Evolutionary conservation across 129 eudicot species (phyloP), one percentile per base, ranked within the genome.

Genomic region (Flaveria ramosissima): DNA sequence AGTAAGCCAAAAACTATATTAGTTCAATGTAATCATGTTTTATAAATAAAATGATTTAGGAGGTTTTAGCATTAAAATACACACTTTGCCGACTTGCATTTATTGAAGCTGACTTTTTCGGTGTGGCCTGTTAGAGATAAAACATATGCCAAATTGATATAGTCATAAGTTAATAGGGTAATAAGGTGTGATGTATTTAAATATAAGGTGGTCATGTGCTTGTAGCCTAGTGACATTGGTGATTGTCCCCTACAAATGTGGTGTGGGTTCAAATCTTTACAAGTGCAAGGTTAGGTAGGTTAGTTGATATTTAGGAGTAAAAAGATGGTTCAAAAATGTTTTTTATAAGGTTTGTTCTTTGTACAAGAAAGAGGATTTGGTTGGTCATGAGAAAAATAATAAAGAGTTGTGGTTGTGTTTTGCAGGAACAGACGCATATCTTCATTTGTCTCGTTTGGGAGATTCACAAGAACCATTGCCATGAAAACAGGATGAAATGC

Each of bases 341-440:
- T 0, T 43, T 1, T 8, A 43, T 43, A 0, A 43, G 47, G 12
- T 43, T 0, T 8, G 12, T 9, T 8, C 39, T 32, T 43, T 10
- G 12, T 43, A 50, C 19, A 4, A 13, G 19, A 12, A 12, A 12
- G 47, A 9, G 12, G 9, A 7, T 43, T 8, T 43, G 10, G 47
- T 9, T 43, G 47, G 47, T 43, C 39, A 32, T 43, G 7, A 43
- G 12, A 43, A 43, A 43, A 2, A 47, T 47, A 47, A 47, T 47
- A 47, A 13, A 11, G 59, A 52, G 23, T 60, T 59, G 4, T 59
- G n/a, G 23, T 56, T 24, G n/a, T 13, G 41, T 61, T 26, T 61
- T 63, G 69, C 69, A 63, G 69, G 69, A 63, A 63, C 69, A 14
- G 69, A 63, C 32, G 69, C 69, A 7, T 63, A 63, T 63, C 69